Base-by-base conservation (phyloP, 1,284 basidiomycete genomes). In the Lentinula novae-zelandiae region DNA sequence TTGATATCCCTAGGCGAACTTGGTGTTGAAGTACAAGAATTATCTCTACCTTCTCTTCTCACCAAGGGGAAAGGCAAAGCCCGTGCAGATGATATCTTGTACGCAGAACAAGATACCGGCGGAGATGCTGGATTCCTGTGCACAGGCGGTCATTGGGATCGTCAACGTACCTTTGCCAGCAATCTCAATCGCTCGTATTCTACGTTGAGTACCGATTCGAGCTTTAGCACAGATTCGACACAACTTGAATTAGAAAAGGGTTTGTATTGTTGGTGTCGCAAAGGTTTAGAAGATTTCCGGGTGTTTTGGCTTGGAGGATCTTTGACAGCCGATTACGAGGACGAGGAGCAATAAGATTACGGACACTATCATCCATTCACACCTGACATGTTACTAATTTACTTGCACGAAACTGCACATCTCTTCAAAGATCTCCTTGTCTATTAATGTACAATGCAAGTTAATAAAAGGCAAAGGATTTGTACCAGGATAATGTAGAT, bases 301-400 rank as follows among this genome's bases (percentile, higher is more conserved):
- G 80, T 92, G 13, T 84, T 92, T 68, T 92, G 90, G 90, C 72
- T 92, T 6, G 90, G 90, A 0, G 89, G 89, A 4, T 70, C 70
- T 51, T 73, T 75, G 1, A 71, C 72, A 39, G 72, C 70, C 36
- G 67, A 75, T 44, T 71, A 72, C 46, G 65, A 65, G 31, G 65
- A 64, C 42, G 49, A 55, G 34, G 54, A 57, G 36, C 56, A 57
- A 31, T 60, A 39, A 58, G 5, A 15, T 17, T 38, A 53, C 12
- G 51, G 51, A 53, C 51, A 38, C 17, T 2, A 36, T 52, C 13
- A 17, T 34, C n/a, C 12, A 27, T 53, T 38, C 27, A 39, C 17
- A 22, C 39, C 27, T 50, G 3, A 27, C 27, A 27, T 4, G 27
- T 27, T 27, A 27, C 27, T 27, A 27, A 27, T 27, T 27, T 27